A percentile compares a stretch with the other conserved stretches of the same genome.
Evolutionary conservation across 306 rosid genomes (phyloP).

Genomic region (Prunus padus): DNA sequence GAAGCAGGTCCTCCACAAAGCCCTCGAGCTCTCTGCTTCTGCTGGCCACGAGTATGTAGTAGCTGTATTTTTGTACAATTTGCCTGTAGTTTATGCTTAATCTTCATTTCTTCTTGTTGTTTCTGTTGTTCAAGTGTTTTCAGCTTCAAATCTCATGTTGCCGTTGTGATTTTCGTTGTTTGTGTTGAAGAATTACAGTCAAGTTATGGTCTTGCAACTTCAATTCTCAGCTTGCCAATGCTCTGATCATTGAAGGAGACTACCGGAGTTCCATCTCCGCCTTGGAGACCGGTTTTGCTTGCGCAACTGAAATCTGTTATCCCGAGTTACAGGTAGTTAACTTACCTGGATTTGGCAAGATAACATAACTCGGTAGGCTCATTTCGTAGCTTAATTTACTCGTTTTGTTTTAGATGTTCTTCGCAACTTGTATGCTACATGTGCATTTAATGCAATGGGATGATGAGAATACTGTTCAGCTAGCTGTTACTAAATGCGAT

Average conservation of each 20-base stretch:
- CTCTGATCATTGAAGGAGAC: constrained; percentile 86
- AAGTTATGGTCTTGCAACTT: constrained; percentile 95
- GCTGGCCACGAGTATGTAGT: constrained; percentile 53
- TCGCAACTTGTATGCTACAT: constrained; percentile 84
- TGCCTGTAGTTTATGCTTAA: background rate
- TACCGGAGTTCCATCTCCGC: constrained; percentile 70
- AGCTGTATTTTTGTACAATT: background rate
- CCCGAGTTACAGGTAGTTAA: constrained; percentile 77
- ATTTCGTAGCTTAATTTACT: constrained; percentile 27
- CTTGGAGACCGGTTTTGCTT: constrained; percentile 66
- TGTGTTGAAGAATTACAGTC: constrained; percentile 42
- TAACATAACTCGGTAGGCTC: background rate
- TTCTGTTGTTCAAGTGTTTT: background rate
- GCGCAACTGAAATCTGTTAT: constrained; percentile 63
- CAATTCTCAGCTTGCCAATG: constrained; percentile 95
- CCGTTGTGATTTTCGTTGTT: background rate
- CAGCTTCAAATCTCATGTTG: background rate
- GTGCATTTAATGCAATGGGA: constrained; percentile 97
- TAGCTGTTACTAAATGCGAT: constrained; percentile 69
- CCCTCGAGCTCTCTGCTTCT: constrained; percentile 72
- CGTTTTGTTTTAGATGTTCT: constrained; percentile 70
- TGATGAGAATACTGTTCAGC: constrained; percentile 70
- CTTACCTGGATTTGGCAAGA: background rate
- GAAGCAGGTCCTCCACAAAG: constrained; percentile 73
- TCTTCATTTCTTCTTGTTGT: background rate